A percentile compares a stretch with the other conserved stretches of the same genome.
phyloP scores from a whole-genome alignment of 352 stramenopile species.

The Pythium diclinum region DNA sequence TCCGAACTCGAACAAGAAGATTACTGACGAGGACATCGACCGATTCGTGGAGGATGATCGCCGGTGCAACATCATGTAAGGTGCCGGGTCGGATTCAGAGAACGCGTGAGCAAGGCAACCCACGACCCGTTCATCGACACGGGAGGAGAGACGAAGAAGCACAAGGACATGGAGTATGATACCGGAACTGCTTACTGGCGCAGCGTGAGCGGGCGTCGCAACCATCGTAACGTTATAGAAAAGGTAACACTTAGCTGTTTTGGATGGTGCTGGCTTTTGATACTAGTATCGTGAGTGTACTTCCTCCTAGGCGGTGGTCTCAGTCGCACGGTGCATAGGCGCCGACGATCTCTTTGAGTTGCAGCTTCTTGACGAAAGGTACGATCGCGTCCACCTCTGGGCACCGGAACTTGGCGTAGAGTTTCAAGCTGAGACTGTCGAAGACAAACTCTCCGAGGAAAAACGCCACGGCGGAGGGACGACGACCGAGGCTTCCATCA shows the following conservation, averaged over 20 bases:
- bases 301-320: slow-evolving; percentile 6
- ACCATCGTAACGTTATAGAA: slow-evolving; percentile 30
- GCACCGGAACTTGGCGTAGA: slow-evolving; percentile 65
- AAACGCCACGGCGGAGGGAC: slow-evolving; percentile 19
- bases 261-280: background rate
- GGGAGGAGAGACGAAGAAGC: slow-evolving; percentile 2
- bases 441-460: slow-evolving; percentile 73
- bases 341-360: slow-evolving; percentile 74
- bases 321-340: slow-evolving; percentile 59
- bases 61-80: slow-evolving; percentile 83
- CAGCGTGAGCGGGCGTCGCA: background rate
- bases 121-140: background rate
- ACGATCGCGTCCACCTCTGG: slow-evolving; percentile 51
- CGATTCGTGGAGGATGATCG: slow-evolving; percentile 85
- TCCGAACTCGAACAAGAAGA: slow-evolving; percentile 79
- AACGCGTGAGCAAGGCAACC: background rate
- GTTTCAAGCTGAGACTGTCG: slow-evolving; percentile 63
- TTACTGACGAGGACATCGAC: slow-evolving; percentile 89
- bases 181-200: background rate
- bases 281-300: too few relatives aligned
- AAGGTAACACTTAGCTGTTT: slow-evolving; percentile 23
- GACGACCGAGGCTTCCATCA: background rate
- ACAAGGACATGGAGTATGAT: background rate
- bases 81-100: background rate
- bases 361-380: slow-evolving; percentile 61